Base-by-base conservation (phyloP, 169 alveolate species). In the Plasmodium chabaudi region DNA sequence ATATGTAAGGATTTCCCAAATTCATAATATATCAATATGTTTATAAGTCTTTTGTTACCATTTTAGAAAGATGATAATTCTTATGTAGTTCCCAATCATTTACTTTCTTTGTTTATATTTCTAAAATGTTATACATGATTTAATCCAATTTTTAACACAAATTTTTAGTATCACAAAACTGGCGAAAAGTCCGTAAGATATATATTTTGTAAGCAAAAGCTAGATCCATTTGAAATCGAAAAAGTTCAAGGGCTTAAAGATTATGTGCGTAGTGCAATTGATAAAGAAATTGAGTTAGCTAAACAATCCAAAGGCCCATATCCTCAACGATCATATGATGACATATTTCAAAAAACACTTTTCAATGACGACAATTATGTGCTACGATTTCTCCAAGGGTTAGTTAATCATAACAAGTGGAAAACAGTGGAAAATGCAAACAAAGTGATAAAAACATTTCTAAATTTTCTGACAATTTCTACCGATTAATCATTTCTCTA, bases 331-430 rank as follows among this genome's bases (percentile, higher is more conserved):
- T 56, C 89, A 23, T 93, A 82, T 59, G 74, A 88, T 34, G 15
- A 64, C 51, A 65, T 77, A 21, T 93, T 93, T 70, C 65, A 71
- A 9, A 21, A 55, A 17, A 91, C 96, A 1, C 49, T 89, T 5
- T 93, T 93, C 79, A 91, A 64, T 17, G 93, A 88, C 39, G 96
- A 93, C 17, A 92, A 93, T 44, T 93, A 93, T 64, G 74, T 93
- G 53, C 84, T 93, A 53, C 87, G 96, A 39, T 93, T 88, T 59
- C 73, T 93, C 51, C 92, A 88, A 59, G 94, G 96, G 82, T 75
- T 47, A 75, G 59, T 23, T 53, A 44, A 44, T 17, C 17, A 17
- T n/a, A n/a, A n/a, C n/a, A 7, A 10, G 21, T 10, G 21, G n/a
- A 7, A 39, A 15, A 46, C n/a, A 15, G 9, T 9, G 21, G 10